These are phyloP conservation scores for Trichoderma koningii DNA, from an alignment of 2,329 filamentous ascomycete species.

Conservation along the genomic window DNA sequence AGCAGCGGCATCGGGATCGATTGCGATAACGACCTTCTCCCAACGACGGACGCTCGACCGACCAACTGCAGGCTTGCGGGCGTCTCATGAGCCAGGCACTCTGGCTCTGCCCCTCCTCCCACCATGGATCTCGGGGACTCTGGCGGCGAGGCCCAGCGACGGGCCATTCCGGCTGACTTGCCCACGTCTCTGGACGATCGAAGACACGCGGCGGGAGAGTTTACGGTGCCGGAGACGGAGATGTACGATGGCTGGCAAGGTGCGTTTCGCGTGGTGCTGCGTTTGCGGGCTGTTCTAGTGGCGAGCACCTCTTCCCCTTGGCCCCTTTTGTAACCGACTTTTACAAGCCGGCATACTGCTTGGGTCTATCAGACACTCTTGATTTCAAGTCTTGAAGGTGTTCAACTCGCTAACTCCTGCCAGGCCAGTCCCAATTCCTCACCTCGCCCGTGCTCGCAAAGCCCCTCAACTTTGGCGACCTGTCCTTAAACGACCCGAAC, in stretches of 20 bases:
- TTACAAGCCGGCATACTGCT: not conserved
- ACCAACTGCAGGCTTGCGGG: constrained; percentile 7
- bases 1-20: not conserved
- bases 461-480: constrained; percentile 77
- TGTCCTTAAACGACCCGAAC: constrained; percentile 79
- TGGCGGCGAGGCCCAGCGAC: constrained; percentile 47
- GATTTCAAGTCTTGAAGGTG: not conserved
- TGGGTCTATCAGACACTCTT: too few species aligned
- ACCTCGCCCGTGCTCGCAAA: constrained; percentile 83
- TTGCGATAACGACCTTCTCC: not conserved
- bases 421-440: constrained; percentile 94
- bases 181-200: constrained; percentile 92
- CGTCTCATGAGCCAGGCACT: constrained; percentile 40
- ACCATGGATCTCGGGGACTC: constrained; percentile 62
- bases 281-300: too few species aligned
- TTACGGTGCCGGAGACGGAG: constrained; percentile 78
- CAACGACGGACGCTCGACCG: not conserved
- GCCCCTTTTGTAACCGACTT: not conserved
- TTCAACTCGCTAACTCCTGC: constrained; percentile 32
- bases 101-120: constrained; percentile 43
- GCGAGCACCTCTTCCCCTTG: not conserved
- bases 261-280: constrained; percentile 44
- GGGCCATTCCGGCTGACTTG: constrained; percentile 74
- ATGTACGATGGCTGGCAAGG: constrained; percentile 99
- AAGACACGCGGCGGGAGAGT: constrained; percentile 63